These are phyloP conservation scores for Trametes sanguinea DNA, from an alignment of 768 basidiomycete species.

Conservation along the genomic window DNA sequence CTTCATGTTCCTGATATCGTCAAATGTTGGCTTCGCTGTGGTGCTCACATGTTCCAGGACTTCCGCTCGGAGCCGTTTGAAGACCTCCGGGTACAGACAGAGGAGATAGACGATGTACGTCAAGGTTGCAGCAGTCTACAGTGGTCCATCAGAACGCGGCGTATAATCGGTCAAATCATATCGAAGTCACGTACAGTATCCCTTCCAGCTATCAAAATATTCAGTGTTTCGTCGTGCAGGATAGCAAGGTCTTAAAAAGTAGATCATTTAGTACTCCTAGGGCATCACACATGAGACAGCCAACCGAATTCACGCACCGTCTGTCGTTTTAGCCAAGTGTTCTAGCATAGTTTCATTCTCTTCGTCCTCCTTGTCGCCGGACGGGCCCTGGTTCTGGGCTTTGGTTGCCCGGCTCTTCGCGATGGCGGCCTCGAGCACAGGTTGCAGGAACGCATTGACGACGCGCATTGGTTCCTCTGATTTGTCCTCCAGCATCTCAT, in stretches of 20 bases:
- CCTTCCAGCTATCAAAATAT: slow-evolving; percentile 39
- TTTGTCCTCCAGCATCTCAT: slow-evolving; percentile 39
- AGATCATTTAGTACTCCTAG: too few species aligned
- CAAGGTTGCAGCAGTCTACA: slow-evolving; percentile 35
- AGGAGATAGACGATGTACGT: slow-evolving; percentile 39
- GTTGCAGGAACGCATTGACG: slow-evolving; percentile 43
- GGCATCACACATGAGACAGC: too few species aligned
- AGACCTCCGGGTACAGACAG: slow-evolving; percentile 34
- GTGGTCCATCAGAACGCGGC: too few species aligned
- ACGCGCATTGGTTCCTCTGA: slow-evolving; percentile 38
- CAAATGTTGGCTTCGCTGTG: slow-evolving; percentile 33
- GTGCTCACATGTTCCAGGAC: slow-evolving; percentile 35
- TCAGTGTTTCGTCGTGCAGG: slow-evolving; percentile 37
- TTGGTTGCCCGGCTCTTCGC: slow-evolving; percentile 8
- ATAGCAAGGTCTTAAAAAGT: slow-evolving; percentile 30
- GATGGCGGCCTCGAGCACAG: slow-evolving; percentile 38
- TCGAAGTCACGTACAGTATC: slow-evolving; percentile 29
- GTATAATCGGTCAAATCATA: too few species aligned
- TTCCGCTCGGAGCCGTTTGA: slow-evolving; percentile 36
- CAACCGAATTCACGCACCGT: slow-evolving; percentile 31
- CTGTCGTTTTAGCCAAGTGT: slow-evolving; percentile 40
- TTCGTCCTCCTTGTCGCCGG: not conserved
- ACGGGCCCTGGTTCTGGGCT: not conserved
- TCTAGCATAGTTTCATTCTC: slow-evolving; percentile 43
- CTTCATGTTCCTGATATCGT: slow-evolving; percentile 37